Evolutionary conservation across 164 flowering plant genomes (phyloP), one percentile per base, ranked within the genome.

Genomic region (Saururus chinensis): DNA sequence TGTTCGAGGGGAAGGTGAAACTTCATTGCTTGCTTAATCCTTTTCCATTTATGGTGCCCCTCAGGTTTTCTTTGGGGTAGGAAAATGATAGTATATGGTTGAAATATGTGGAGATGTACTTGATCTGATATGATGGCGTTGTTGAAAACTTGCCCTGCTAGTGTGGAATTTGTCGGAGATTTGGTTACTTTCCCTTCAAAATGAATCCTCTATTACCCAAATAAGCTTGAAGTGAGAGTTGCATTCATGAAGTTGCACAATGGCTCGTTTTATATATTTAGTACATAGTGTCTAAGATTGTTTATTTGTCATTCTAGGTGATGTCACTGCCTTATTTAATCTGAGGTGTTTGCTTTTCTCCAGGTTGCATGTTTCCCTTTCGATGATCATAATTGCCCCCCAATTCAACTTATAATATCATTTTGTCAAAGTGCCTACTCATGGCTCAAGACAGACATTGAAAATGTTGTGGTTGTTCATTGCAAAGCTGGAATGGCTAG

Each of bases 401-500:
- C 99, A 13, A 81, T 81, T 67, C 97, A 84, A 42, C 89, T 93
- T 53, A 83, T 93, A 62, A 81, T 21, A 72, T 84, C 82, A 69
- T 93, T 93, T 70, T 93, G 99, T 75, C 91, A 81, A 75, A 93
- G 97, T 84, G 93, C 99, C 35, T 88, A 90, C 75, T 79, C 91
- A 51, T 93, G 99, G 99, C 74, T 93, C 80, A 93, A 93, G 77
- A 86, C 88, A 68, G 99, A 93, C 72, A 88, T 88, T 60, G 96
- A 93, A 72, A 93, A 93, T 84, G 97, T 93, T 57, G 97, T 93
- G 57, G 99, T 88, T 64, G 93, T 93, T 70, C 99, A 93, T 68
- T 90, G 99, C 57, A 93, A 93, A 73, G 96, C 99, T 71, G 99
- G 99, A 70, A 93, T 87, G 92, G 99, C 97, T 19, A 85, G 99